Percentiles rank a stretch among this genome's conserved stretches.
phyloP scores from a whole-genome alignment of 1,139 yeast genomes.

The Pichia cactophila region DNA sequence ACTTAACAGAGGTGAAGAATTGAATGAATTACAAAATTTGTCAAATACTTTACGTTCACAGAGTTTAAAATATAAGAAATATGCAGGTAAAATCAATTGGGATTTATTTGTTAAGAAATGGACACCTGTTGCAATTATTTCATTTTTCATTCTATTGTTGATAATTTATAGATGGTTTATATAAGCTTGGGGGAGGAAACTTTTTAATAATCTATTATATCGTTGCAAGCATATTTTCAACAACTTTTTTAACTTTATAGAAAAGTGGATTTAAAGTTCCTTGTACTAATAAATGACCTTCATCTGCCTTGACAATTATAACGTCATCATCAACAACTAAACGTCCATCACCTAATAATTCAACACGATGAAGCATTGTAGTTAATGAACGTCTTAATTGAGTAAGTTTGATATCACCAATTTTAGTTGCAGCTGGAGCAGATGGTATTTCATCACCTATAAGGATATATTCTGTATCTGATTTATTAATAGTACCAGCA shows the following conservation, averaged over 20 bases:
- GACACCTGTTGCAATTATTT: constrained; percentile 73
- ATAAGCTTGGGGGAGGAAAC: constrained; percentile 3
- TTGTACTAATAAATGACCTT: constrained; percentile 78
- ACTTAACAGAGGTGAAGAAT: constrained; percentile 87
- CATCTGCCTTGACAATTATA: constrained; percentile 68
- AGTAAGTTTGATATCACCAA: constrained; percentile 83
- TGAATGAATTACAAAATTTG: constrained; percentile 87
- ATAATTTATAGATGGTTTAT: constrained; percentile 78
- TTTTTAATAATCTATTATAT: constrained; percentile 32
- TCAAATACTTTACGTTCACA: constrained; percentile 75
- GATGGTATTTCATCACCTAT: constrained; percentile 11
- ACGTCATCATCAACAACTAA: constrained; percentile 75
- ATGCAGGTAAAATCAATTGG: constrained; percentile 85
- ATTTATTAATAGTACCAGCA: constrained; percentile 44
- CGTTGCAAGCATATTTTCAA: constrained; percentile 75
- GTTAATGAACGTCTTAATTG: constrained; percentile 64
- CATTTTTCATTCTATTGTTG: constrained; percentile 59
- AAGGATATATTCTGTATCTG: constrained; percentile 17
- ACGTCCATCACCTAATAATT: constrained; percentile 89
- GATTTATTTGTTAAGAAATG: constrained; percentile 86
- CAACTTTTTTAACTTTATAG: constrained; percentile 69
- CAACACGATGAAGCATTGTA: constrained; percentile 61
- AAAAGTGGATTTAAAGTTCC: constrained; percentile 67
- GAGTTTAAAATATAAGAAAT: constrained; percentile 78
- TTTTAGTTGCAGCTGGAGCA: constrained; percentile 38